phyloP scores from a whole-genome alignment of 257 asterid species.

The Linderniella brevidens region DNA sequence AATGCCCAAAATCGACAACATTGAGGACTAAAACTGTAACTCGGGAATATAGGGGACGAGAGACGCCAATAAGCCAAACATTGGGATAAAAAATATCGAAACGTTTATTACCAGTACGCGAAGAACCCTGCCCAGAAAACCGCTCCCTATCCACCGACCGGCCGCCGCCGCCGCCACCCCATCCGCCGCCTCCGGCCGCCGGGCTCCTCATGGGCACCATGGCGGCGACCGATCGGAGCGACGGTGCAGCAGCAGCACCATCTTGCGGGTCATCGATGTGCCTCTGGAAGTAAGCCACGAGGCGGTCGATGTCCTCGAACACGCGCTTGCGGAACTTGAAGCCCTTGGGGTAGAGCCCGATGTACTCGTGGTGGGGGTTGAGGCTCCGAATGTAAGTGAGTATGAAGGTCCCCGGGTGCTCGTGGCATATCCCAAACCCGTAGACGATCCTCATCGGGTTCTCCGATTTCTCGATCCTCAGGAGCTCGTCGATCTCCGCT shows the following conservation, averaged over 20 bases:
- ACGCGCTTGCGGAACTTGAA: conserved; percentile 76
- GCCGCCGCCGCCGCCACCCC: conserved; percentile 71
- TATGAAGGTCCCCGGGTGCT: conserved; percentile 94
- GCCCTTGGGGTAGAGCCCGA: conserved; percentile 88
- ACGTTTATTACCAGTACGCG: no score
- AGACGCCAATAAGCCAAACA: no score
- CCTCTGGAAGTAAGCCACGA: conserved; percentile 78
- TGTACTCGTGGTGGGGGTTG: conserved; percentile 91
- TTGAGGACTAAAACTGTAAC: no score
- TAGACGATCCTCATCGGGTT: conserved; percentile 80
- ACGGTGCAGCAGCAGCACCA: conserved; percentile 54
- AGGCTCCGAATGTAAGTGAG: conserved; percentile 80
- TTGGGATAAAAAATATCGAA: no score
- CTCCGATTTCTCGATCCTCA: conserved; percentile 64
- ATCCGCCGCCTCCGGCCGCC: conserved; percentile 57
- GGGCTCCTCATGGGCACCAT: conserved; percentile 91
- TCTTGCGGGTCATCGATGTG: conserved; percentile 79
- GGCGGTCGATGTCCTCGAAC: conserved; percentile 82
- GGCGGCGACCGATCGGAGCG: conserved; percentile 78
- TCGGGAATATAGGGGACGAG: no score
- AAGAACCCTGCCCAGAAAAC: conserved; percentile 16
- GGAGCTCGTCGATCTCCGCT: conserved; percentile 77
- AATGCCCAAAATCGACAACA: no score
- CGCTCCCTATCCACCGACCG: conserved; percentile 44
- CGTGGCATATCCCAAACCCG: conserved; percentile 86